These are phyloP conservation scores for Phytophthora boehmeriae DNA, from an alignment of 352 stramenopile species.

Conservation along the genomic window DNA sequence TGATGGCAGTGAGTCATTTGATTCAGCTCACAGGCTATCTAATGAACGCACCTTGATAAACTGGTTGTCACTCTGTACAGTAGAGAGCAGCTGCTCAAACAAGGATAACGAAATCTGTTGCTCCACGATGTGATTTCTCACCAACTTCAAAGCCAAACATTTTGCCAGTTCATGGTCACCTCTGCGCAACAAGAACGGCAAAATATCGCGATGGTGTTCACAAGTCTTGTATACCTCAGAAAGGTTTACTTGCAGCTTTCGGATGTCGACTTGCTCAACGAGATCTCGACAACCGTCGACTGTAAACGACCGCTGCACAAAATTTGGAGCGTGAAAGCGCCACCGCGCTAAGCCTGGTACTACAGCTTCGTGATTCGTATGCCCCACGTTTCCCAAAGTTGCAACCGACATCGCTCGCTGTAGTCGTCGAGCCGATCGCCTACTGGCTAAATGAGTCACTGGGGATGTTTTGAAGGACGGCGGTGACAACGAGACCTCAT, in stretches of 20 bases:
- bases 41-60: constrained; percentile 39
- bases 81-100: constrained; percentile 43
- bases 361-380: constrained; percentile 32
- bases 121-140: constrained; percentile 60
- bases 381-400: constrained; percentile 36
- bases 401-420: constrained; percentile 39
- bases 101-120: constrained; percentile 42
- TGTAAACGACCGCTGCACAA: constrained; percentile 56
- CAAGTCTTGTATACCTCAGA: constrained; percentile 59
- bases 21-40: constrained; percentile 30
- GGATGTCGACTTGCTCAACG: constrained; percentile 54
- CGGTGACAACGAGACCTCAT: constrained; percentile 13
- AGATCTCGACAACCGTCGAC: constrained; percentile 16
- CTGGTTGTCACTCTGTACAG: constrained; percentile 53
- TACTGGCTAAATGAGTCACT: constrained; percentile 27
- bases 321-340: constrained; percentile 67
- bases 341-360: constrained; percentile 50
- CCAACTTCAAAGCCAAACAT: constrained; percentile 52
- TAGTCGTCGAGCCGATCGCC: constrained; percentile 19
- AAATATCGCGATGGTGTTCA: constrained; percentile 62
- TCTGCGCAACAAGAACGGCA: constrained; percentile 71
- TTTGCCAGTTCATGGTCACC: constrained; percentile 54
- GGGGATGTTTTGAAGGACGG: constrained; percentile 24
- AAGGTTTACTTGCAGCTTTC: constrained; percentile 77
- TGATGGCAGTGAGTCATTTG: constrained; percentile 8